Evolutionary conservation across 1,284 basidiomycete species (phyloP).

Genomic region (Trametes polyzona): DNA sequence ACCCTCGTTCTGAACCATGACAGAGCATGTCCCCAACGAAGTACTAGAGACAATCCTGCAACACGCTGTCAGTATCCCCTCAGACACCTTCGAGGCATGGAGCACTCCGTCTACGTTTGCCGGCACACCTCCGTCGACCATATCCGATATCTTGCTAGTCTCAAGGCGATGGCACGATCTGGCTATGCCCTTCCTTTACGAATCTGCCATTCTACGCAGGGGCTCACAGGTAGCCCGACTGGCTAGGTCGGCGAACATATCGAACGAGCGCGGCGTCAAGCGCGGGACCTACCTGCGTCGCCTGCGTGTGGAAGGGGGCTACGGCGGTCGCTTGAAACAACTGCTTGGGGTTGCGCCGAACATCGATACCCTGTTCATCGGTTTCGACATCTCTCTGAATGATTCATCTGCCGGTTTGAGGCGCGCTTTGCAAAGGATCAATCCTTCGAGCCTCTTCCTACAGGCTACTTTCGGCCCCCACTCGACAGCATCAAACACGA

Average conservation of each 20-base stretch:
- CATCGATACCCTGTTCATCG: background rate
- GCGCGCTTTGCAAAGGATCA: background rate
- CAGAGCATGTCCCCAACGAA: constrained; percentile 4
- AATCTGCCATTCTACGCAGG: constrained; percentile 7
- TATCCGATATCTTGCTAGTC: background rate
- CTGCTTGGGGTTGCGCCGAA: background rate
- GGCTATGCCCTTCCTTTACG: background rate
- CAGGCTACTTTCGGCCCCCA: background rate
- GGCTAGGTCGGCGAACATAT: background rate
- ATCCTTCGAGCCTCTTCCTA: constrained; percentile 1
- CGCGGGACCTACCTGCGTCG: constrained; percentile 6
- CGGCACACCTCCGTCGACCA: background rate
- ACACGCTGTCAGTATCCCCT: background rate
- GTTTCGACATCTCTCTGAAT: constrained; percentile 1
- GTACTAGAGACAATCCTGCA: background rate
- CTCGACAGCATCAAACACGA: background rate
- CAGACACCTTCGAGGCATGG: background rate
- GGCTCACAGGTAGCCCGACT: background rate
- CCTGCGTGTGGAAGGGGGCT: constrained; percentile 3
- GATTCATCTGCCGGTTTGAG: background rate
- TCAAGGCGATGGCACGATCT: constrained; percentile 1
- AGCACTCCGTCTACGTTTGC: background rate
- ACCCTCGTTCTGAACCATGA: no score
- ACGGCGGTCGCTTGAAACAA: background rate
- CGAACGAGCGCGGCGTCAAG: background rate